These are phyloP conservation scores for Fusarium sp. DNA, from an alignment of 2,329 filamentous ascomycete species.

Conservation along the genomic window DNA sequence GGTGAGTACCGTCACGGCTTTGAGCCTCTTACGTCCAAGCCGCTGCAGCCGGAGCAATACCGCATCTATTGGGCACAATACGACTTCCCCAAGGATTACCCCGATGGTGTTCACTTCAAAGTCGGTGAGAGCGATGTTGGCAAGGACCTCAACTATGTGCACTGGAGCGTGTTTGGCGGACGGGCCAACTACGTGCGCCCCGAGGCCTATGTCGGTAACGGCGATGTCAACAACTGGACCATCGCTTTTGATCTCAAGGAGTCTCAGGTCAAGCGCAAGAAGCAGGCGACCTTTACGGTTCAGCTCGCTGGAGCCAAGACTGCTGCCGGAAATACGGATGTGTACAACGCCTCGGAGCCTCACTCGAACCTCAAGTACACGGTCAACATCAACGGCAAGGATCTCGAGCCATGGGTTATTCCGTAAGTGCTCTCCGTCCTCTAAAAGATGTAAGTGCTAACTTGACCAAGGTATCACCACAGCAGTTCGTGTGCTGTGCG, in stretches of 20 bases:
- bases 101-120: conserved; percentile 67
- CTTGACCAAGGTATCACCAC: conserved; percentile 31
- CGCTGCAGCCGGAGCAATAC: conserved; percentile 67
- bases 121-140: conserved; percentile 64
- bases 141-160: conserved; percentile 71
- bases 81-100: conserved; percentile 71
- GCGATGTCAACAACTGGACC: conserved; percentile 69
- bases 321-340: conserved; percentile 72
- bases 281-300: conserved; percentile 68
- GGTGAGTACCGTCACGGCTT: conserved; percentile 72
- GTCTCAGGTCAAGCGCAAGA: conserved; percentile 55
- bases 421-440: conserved; percentile 53
- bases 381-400: conserved; percentile 54
- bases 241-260: conserved; percentile 62
- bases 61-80: conserved; percentile 71
- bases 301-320: conserved; percentile 72
- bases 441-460: background rate
- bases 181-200: conserved; percentile 61
- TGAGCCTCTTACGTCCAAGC: conserved; percentile 59
- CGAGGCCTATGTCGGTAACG: conserved; percentile 56
- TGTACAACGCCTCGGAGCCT: conserved; percentile 64
- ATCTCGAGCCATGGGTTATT: conserved; percentile 66
- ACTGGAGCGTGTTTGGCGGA: conserved; percentile 74
- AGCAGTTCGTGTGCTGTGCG: conserved; percentile 69
- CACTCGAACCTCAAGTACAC: conserved; percentile 65